Conservation (phyloP, 176 grass and related monocot genomes). For the Eragrostis curvula region DNA sequence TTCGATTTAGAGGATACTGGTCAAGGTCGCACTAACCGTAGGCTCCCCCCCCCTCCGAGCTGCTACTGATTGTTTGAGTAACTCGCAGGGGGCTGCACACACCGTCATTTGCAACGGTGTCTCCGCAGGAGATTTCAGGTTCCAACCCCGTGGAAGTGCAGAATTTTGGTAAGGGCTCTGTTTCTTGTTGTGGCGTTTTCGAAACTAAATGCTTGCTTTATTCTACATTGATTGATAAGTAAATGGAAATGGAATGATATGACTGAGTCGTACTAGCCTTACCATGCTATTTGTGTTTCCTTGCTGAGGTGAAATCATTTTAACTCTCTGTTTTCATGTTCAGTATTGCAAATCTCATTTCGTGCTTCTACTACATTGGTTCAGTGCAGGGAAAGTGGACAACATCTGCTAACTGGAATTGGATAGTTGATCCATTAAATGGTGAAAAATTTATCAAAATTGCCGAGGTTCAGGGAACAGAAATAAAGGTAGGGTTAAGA, state of each 20-base stretch:
- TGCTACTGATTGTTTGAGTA: conserved; percentile 19
- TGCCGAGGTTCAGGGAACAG: conserved; percentile 73
- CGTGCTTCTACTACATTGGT: conserved; percentile 20
- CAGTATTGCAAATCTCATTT: background rate
- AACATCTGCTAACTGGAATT: conserved; percentile 63
- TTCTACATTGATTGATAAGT: background rate
- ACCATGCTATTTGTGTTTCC: background rate
- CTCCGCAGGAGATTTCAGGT: conserved; percentile 74
- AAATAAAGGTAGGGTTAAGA: conserved; percentile 66
- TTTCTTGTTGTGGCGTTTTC: background rate
- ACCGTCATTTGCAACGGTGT: conserved; percentile 74
- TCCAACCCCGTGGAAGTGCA: conserved; percentile 77
- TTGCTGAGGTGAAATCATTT: background rate
- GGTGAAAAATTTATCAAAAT: conserved; percentile 89
- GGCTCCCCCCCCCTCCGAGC: background rate
- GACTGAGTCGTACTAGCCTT: background rate
- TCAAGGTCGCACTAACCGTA: background rate
- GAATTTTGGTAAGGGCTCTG: conserved; percentile 71
- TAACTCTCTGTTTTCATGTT: background rate
- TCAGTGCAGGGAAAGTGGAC: conserved; percentile 93
- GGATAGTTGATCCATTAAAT: conserved; percentile 87
- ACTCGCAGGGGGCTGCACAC: conserved; percentile 75
- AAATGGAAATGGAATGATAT: background rate
- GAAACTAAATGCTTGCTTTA: background rate
- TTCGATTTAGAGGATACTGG: conserved; percentile 9